Evolutionary conservation across 2,329 filamentous ascomycete species (phyloP).

Genomic region (Colletotrichum godetiae): DNA sequence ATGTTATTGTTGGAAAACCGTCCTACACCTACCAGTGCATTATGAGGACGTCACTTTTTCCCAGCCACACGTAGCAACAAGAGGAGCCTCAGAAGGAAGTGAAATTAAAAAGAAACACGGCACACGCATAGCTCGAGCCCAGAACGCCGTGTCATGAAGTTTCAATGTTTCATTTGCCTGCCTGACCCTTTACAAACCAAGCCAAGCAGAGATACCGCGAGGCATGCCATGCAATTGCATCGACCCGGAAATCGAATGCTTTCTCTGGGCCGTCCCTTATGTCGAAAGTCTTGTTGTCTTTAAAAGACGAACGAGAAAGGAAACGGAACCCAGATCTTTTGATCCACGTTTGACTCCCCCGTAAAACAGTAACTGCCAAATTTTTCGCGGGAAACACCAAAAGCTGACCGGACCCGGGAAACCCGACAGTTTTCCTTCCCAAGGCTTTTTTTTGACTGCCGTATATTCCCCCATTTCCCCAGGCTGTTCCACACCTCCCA

Average conservation of each 20-base stretch:
- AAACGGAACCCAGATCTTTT: slow-evolving; percentile 43
- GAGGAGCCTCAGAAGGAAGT: background rate
- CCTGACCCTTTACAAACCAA: slow-evolving; percentile 60
- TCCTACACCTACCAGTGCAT: background rate
- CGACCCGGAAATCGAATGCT: slow-evolving; percentile 40
- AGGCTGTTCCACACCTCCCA: background rate
- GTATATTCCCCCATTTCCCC: slow-evolving; percentile 7
- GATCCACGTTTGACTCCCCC: slow-evolving; percentile 45
- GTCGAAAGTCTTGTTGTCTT: slow-evolving; percentile 13
- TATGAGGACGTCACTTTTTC: background rate
- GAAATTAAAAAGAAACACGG: slow-evolving; percentile 26
- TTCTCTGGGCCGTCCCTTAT: slow-evolving; percentile 9
- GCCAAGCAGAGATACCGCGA: slow-evolving; percentile 52
- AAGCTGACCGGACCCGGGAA: slow-evolving; percentile 32
- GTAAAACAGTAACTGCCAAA: slow-evolving; percentile 34
- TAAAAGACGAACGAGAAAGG: slow-evolving; percentile 35
- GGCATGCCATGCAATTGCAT: slow-evolving; percentile 62
- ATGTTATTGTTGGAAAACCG: background rate
- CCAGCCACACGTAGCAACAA: background rate
- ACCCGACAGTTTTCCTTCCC: slow-evolving; percentile 37
- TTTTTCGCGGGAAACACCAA: slow-evolving; percentile 34
- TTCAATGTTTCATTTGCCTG: slow-evolving; percentile 64
- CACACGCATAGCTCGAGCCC: slow-evolving; percentile 33
- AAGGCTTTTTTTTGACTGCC: slow-evolving; percentile 33
- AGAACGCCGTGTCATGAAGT: slow-evolving; percentile 45